Evolutionary conservation across 495 filamentous ascomycete genomes (phyloP), one percentile per base, ranked within the genome.

Genomic region (Penicillium bialowiezense): DNA sequence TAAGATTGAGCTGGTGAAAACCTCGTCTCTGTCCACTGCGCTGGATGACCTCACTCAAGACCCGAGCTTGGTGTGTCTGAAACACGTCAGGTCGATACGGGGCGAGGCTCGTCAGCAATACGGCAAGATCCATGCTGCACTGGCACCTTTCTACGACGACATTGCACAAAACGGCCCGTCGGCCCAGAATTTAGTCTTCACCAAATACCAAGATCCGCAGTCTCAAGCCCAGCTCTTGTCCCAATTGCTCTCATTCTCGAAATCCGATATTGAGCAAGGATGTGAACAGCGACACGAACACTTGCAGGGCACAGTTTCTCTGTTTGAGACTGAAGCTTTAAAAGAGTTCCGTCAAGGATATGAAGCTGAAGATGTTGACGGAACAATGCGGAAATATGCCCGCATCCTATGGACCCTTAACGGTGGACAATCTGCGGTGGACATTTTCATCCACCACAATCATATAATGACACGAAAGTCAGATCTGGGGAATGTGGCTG

Each of bases 291-390:
- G 93, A 15, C 75, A 86, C 50, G 81, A 83, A 44, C 85, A 84
- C 54, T 68, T 99, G 21, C 75, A 82, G 15, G 71, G 70, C n/a
- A 89, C 93, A 73, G 76, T 86, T 35, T 78, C 78, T 20, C 86
- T 92, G 55, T 97, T 99, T 57, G 91, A 97, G 67, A 91, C 85
- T 46, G 89, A 91, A 3, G 91, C 92, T 7, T 68, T 95, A 42
- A 79, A 86, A 42, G 92, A 97, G 66, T 97, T 97, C 59, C 88
- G 95, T 63, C 87, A 87, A 53, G 95, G 88, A 4, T 90, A 91
- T 52, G 89, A 95, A 63, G 82, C 82, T n/a, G 86, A 85, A 62
- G 92, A 99, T 68, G 82, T 95, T 43, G 86, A 96, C 56, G 90
- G 88, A 9, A 77, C 82, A 31, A 95, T 96, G 91, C 81, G 79